Percentiles rank a stretch among this genome's conserved stretches.
Evolutionary conservation across 192 early-diverging fungal genomes (phyloP).

Genomic region (Coemansia sp.): DNA sequence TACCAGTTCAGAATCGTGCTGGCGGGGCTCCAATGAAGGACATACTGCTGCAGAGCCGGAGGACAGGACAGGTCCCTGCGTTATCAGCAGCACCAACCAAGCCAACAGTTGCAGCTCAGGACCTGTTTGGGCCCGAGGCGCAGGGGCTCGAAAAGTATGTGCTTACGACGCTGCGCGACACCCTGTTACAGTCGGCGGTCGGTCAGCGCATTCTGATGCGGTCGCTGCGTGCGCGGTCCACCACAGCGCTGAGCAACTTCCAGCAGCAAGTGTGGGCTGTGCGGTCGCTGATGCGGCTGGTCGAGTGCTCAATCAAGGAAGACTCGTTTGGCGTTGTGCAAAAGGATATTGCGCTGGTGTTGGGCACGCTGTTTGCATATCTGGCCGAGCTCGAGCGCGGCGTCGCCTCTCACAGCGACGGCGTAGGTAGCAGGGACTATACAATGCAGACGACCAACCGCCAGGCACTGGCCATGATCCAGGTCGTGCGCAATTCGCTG

Average conservation of each 20-base stretch:
- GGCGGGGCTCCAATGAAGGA: conserved; percentile 42
- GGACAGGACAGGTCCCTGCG: not conserved
- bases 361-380: conserved; percentile 36
- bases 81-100: not conserved
- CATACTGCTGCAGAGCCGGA: conserved; percentile 30
- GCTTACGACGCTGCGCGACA: conserved; percentile 38
- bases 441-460: conserved; percentile 31
- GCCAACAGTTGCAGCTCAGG: not conserved
- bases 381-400: conserved; percentile 37
- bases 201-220: conserved; percentile 36
- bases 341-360: conserved; percentile 32
- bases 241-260: conserved; percentile 41
- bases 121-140: conserved; percentile 45
- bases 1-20: not conserved
- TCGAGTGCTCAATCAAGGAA: conserved; percentile 43
- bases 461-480: conserved; percentile 46
- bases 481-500: conserved; percentile 44
- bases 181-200: conserved; percentile 34
- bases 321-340: conserved; percentile 52
- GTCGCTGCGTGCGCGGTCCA: conserved; percentile 28
- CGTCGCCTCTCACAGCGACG: conserved; percentile 5
- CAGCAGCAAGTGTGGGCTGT: conserved; percentile 53
- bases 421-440: conserved; percentile 4
- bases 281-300: conserved; percentile 42
- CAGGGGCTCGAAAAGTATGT: conserved; percentile 54